phyloP scores from a whole-genome alignment of 139 green algal genomes.

The Tetradesmus lagerheimii region DNA sequence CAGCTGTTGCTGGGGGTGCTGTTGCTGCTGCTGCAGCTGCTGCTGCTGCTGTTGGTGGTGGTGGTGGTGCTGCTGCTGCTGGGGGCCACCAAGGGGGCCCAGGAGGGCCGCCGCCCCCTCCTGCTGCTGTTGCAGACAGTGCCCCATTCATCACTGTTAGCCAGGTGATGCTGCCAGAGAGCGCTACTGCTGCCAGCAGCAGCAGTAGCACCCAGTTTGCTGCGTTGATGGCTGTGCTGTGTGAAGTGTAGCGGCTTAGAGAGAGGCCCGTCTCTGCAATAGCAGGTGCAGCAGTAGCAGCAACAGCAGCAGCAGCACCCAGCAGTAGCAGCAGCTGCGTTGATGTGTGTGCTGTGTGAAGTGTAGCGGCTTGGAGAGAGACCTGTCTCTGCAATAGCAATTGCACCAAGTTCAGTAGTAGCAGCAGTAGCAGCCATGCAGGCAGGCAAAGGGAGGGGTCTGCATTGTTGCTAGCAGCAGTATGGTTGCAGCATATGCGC shows the following conservation, averaged over 20 bases:
- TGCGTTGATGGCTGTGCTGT: background rate
- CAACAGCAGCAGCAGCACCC: background rate
- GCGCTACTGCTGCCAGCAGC: background rate
- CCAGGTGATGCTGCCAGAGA: constrained; percentile 31
- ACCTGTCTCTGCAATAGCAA: too few species aligned
- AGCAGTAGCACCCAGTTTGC: constrained; percentile 39
- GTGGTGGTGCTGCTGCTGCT: background rate
- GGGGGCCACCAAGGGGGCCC: background rate
- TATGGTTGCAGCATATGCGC: too few species aligned
- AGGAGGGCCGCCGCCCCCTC: background rate
- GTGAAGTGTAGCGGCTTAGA: background rate
- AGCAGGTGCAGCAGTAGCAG: background rate
- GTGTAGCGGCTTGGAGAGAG: too few species aligned
- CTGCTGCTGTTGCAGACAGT: constrained; percentile 24
- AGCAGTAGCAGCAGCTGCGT: background rate
- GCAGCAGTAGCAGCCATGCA: too few species aligned
- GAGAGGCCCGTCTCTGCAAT: background rate
- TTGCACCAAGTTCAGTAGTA: too few species aligned
- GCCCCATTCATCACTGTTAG: background rate
- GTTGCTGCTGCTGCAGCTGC: background rate
- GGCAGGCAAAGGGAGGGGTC: too few species aligned
- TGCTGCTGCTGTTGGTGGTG: background rate
- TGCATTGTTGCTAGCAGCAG: too few species aligned
- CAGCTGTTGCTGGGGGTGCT: too few species aligned
- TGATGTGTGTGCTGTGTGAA: background rate